These are phyloP conservation scores for Pistacia integerrima DNA, from an alignment of 345 rosid species.

Conservation along the genomic window DNA sequence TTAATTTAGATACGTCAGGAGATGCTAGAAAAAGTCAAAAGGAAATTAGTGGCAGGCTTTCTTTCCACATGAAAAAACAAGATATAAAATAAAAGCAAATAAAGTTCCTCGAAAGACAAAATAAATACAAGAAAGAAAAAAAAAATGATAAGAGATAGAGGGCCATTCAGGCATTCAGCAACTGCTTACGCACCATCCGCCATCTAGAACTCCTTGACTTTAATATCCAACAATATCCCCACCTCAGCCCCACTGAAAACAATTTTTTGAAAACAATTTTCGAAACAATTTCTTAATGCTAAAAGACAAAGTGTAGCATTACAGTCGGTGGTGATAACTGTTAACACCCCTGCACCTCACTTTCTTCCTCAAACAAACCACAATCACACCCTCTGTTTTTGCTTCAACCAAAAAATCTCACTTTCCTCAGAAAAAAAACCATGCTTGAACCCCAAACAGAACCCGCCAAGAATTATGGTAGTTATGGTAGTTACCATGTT, in stretches of 20 bases:
- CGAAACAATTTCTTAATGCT: background rate
- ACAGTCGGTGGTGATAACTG: background rate
- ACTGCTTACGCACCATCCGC: too few relatives aligned
- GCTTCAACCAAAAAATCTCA: background rate
- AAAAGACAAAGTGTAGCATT: background rate
- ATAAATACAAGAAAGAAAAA: background rate
- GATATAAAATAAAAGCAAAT: background rate
- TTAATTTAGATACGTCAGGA: slow-evolving; percentile 5
- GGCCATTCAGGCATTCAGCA: background rate
- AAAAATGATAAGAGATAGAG: background rate
- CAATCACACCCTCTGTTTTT: background rate
- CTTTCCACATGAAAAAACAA: slow-evolving; percentile 13
- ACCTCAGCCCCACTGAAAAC: background rate
- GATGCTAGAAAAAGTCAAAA: background rate
- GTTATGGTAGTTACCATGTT: background rate
- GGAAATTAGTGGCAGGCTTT: background rate
- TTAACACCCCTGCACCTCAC: slow-evolving; percentile 16
- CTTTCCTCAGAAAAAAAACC: background rate
- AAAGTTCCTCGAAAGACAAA: slow-evolving; percentile 14
- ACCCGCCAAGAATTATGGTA: slow-evolving; percentile 6
- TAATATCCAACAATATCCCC: background rate
- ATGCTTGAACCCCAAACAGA: slow-evolving; percentile 44
- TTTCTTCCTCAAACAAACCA: background rate
- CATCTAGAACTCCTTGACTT: slow-evolving; percentile 46
- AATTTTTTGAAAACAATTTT: too few relatives aligned